Evolutionary conservation across 2,329 filamentous ascomycete species (phyloP).

Genomic region (Pseudocercospora fijiensis): DNA sequence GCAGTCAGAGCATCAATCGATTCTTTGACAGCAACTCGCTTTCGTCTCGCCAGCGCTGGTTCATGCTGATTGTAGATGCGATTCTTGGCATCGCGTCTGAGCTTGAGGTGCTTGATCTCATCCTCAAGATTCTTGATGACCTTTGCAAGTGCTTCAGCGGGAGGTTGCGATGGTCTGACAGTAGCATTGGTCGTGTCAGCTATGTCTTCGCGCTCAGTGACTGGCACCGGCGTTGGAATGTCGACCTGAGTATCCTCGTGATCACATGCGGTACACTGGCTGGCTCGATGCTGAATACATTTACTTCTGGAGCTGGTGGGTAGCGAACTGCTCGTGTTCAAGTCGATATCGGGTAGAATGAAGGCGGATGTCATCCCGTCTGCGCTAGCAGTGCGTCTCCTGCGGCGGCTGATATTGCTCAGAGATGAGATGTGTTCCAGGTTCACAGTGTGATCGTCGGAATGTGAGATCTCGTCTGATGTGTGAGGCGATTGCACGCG

Average conservation of each 20-base stretch:
- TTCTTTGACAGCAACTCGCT: slow-evolving; percentile 60
- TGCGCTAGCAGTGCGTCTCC: slow-evolving; percentile 46
- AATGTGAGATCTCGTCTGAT: slow-evolving; percentile 35
- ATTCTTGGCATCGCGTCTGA: slow-evolving; percentile 63
- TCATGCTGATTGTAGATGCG: slow-evolving; percentile 65
- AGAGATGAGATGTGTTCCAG: slow-evolving; percentile 47
- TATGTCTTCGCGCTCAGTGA: slow-evolving; percentile 33
- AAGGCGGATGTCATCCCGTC: slow-evolving; percentile 61
- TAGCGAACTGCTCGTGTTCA: slow-evolving; percentile 33
- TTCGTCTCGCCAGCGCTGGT: slow-evolving; percentile 63
- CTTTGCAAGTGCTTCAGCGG: slow-evolving; percentile 71
- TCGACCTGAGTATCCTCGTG: slow-evolving; percentile 39
- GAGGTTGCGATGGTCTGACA: slow-evolving; percentile 62
- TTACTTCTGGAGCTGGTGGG: slow-evolving; percentile 25
- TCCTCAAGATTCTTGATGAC: slow-evolving; percentile 80
- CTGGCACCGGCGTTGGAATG: slow-evolving; percentile 43
- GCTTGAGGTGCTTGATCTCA: slow-evolving; percentile 73
- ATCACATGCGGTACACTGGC: slow-evolving; percentile 57
- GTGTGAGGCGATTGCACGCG: slow-evolving; percentile 40
- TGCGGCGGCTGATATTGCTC: slow-evolving; percentile 52
- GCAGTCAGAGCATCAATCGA: slow-evolving; percentile 62
- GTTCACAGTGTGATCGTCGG: slow-evolving; percentile 31
- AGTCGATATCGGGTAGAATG: slow-evolving; percentile 63
- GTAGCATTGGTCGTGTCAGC: slow-evolving; percentile 58
- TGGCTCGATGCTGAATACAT: slow-evolving; percentile 44